Conservation (phyloP, 306 rosid species). For the Ceratonia siliqua region DNA sequence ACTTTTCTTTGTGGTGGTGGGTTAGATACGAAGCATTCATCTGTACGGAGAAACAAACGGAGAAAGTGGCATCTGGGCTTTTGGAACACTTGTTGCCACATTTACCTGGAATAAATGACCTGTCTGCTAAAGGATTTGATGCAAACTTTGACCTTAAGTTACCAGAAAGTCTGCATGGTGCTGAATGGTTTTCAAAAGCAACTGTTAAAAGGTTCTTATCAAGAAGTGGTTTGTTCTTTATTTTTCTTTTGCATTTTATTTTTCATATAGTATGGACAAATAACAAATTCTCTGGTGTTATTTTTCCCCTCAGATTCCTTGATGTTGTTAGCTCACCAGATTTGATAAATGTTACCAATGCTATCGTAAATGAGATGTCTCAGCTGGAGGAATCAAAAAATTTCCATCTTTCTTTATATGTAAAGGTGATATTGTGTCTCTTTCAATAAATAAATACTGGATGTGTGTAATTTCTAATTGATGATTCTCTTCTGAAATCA, state of each 20-base stretch:
- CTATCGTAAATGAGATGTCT: slow-evolving; percentile 75
- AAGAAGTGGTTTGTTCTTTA: slow-evolving; percentile 24
- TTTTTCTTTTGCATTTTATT: slow-evolving; percentile 25
- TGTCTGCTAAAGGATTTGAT: slow-evolving; percentile 59
- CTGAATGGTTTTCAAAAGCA: slow-evolving; percentile 83
- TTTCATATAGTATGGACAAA: not conserved
- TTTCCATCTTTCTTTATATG: slow-evolving; percentile 82
- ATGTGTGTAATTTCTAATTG: slow-evolving; percentile 33
- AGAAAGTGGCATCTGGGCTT: slow-evolving; percentile 61
- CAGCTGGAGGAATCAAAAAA: slow-evolving; percentile 83
- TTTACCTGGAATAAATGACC: slow-evolving; percentile 58
- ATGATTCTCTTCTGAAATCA: slow-evolving; percentile 36
- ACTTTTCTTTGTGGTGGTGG: slow-evolving; percentile 28
- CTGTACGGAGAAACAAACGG: slow-evolving; percentile 50
- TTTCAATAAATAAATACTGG: slow-evolving; percentile 24
- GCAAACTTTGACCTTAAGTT: slow-evolving; percentile 58
- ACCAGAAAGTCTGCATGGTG: slow-evolving; percentile 54
- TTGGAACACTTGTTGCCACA: slow-evolving; percentile 72
- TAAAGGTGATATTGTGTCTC: slow-evolving; percentile 61
- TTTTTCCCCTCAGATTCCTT: slow-evolving; percentile 66
- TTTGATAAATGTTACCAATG: slow-evolving; percentile 39
- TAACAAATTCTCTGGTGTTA: slow-evolving; percentile 24
- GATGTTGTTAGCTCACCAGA: slow-evolving; percentile 65
- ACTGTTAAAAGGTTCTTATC: slow-evolving; percentile 71
- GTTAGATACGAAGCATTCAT: slow-evolving; percentile 72